Conservation (phyloP, 148 eudicot genomes). For the Fagopyrum esculentum region DNA sequence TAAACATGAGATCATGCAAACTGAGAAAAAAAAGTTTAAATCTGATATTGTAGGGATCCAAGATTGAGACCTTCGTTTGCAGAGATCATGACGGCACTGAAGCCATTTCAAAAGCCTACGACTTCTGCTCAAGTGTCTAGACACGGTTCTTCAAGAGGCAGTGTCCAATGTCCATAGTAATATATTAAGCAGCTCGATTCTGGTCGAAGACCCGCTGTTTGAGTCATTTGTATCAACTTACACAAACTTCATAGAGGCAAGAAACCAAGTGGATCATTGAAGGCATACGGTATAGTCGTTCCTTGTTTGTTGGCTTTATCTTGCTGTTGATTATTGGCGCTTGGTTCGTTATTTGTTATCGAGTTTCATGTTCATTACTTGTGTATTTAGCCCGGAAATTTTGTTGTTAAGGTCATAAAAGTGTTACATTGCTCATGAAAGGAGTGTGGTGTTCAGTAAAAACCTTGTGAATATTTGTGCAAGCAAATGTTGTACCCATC, state of each 20-base stretch:
- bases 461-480: neutral
- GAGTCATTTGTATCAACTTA: neutral
- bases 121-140: conserved; percentile 39
- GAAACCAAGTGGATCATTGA: neutral
- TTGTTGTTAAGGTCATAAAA: neutral
- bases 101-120: conserved; percentile 71
- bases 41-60: conserved; percentile 49
- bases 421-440: neutral
- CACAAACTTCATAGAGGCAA: neutral
- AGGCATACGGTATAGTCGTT: neutral
- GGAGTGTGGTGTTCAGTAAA: neutral
- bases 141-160: conserved; percentile 25
- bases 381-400: neutral
- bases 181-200: conserved; percentile 4
- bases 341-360: neutral
- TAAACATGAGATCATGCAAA: too few relatives aligned
- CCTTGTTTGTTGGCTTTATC: neutral
- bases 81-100: conserved; percentile 82
- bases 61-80: conserved; percentile 69
- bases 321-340: neutral
- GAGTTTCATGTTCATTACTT: neutral
- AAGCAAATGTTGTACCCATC: neutral
- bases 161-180: conserved; percentile 17
- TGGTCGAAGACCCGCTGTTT: neutral
- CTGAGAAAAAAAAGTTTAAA: neutral